Evolutionary conservation across 441 rosid species (phyloP), one percentile per base, ranked within the genome.

Genomic region (Dalechampia spathulata): DNA sequence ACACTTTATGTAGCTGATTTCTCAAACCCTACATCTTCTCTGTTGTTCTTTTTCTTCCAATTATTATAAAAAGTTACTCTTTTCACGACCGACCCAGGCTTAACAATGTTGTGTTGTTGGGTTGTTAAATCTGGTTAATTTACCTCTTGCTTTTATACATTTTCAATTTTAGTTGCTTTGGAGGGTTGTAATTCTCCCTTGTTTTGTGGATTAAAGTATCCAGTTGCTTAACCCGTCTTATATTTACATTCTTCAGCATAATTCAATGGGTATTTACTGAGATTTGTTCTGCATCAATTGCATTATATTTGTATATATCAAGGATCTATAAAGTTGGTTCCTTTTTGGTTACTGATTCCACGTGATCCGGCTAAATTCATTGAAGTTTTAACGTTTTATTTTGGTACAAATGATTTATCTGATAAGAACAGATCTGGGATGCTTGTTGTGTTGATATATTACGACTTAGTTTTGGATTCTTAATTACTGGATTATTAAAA

Each of bases 341-440:
- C 42, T 36, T 38, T 44, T 23, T n/a, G 14, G 36, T 25, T 47
- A 38, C 60, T 43, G 43, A 55, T 63, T 60, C 23, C n/a, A n/a
- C n/a, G 69, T 37, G 72, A 62, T 70, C 65, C 32, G 52, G 51
- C 38, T 10, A 58, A 41, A 20, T 41, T 49, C 15, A 44, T 36
- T 22, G 0, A 14, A 28, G 53, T 52, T 62, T 58, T 17, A 44
- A 39, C 6, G n/a, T n/a, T n/a, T n/a, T n/a, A n/a, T n/a, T n/a
- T n/a, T n/a, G n/a, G n/a, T n/a, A n/a, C n/a, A n/a, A n/a, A n/a
- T n/a, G n/a, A 28, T 52, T 3, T 28, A 17, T 44, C 4, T 51
- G 42, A 52, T 52, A 3, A 45, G 12, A 52, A 52, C 58, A 52
- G 73, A 68, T 68, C n/a, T n/a, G n/a, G n/a, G n/a, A n/a, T n/a